Percentiles rank a stretch among this genome's conserved stretches.
These are phyloP conservation scores for Eruca vesicaria DNA, from an alignment of 441 rosid genomes.

Conservation along the genomic window DNA sequence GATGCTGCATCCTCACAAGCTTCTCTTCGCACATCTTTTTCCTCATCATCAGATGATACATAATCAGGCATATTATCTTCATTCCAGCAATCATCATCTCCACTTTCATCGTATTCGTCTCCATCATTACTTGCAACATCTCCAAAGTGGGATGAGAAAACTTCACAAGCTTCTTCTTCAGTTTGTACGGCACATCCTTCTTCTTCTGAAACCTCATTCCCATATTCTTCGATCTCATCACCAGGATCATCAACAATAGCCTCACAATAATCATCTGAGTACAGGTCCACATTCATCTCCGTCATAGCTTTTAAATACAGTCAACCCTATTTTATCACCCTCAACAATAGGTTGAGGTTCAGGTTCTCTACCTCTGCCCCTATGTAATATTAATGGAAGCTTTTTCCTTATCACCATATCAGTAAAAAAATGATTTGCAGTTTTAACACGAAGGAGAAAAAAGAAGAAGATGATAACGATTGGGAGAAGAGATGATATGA, in stretches of 20 bases:
- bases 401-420: background rate
- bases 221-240: background rate
- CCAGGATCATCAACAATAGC: background rate
- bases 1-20: background rate
- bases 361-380: background rate
- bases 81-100: background rate
- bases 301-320: background rate
- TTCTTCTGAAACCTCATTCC: background rate
- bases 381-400: background rate
- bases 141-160: background rate
- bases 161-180: background rate
- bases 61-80: background rate
- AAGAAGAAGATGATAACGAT: background rate
- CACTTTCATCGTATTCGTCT: background rate
- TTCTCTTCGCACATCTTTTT: background rate
- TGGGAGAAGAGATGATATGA: background rate
- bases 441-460: background rate
- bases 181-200: background rate
- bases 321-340: background rate
- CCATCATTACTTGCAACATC: background rate
- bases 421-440: background rate
- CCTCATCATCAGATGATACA: background rate
- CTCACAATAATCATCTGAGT: background rate
- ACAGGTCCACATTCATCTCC: background rate
- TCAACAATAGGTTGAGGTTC: background rate